phyloP scores from a whole-genome alignment of 441 rosid species.

The Theobroma grandiflorum region DNA sequence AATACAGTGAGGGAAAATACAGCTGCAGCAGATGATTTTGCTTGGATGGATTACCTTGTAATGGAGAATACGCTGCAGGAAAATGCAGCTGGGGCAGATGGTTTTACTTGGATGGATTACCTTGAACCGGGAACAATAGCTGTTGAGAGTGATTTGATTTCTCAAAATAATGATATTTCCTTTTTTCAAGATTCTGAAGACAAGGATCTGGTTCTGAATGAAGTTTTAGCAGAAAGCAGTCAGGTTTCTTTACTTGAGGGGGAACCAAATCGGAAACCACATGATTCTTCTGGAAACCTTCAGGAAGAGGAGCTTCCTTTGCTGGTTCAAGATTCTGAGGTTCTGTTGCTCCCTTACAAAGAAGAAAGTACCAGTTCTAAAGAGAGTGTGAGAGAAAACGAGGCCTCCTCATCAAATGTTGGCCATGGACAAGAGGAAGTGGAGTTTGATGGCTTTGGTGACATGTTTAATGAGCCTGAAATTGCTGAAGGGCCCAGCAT shows the following conservation, averaged over 20 bases:
- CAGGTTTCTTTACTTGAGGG: slow-evolving; percentile 38
- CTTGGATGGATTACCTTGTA: slow-evolving; percentile 73
- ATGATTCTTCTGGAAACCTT: slow-evolving; percentile 60
- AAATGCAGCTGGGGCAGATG: slow-evolving; percentile 41
- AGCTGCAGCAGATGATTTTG: slow-evolving; percentile 42
- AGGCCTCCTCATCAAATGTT: slow-evolving; percentile 56
- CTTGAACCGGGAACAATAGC: slow-evolving; percentile 52
- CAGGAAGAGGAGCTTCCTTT: slow-evolving; percentile 71
- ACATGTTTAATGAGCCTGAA: slow-evolving; percentile 91
- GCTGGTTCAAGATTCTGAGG: slow-evolving; percentile 66
- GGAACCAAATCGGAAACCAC: slow-evolving; percentile 45
- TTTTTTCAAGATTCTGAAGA: slow-evolving; percentile 34
- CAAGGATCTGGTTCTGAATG: slow-evolving; percentile 34
- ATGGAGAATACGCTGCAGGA: slow-evolving; percentile 42
- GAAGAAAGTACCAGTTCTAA: slow-evolving; percentile 52
- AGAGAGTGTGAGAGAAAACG: slow-evolving; percentile 49
- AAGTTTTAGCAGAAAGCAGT: slow-evolving; percentile 40
- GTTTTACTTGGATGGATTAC: slow-evolving; percentile 68
- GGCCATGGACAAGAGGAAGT: slow-evolving; percentile 58
- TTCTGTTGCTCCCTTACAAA: slow-evolving; percentile 77
- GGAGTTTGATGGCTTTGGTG: slow-evolving; percentile 83
- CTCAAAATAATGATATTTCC: slow-evolving; percentile 38
- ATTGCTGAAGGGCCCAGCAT: slow-evolving; percentile 54
- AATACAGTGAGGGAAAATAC: slow-evolving; percentile 38
- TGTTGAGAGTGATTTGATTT: slow-evolving; percentile 46